Base-by-base conservation (phyloP, 805 yeast species). In the Pichia nanzhaoensis region DNA sequence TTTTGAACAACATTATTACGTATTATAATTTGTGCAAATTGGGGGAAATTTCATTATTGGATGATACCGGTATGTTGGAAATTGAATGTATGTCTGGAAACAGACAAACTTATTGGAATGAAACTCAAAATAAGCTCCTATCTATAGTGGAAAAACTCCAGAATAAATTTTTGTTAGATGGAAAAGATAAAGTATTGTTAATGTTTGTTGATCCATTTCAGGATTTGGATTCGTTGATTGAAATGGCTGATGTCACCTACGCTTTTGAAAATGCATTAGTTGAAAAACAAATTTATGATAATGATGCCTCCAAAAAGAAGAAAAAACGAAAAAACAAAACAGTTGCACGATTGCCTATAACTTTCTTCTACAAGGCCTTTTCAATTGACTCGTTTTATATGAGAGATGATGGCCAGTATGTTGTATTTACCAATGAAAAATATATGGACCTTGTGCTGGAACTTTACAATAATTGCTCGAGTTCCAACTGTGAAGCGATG, bases 91-190 rank as follows among this genome's bases (percentile, higher is more conserved):
- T 20, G 3, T 22, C 33, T 21, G 34, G 37, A 3, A 36, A n/a
- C 31, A 39, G 31, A 19, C 39, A 39, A n/a, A 35, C 47, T 27
- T 58, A 56, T 19, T 60, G 58, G 47, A 43, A 52, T 8, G 50
- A 42, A 36, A 40, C 31, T 5, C 44, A 30, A 55, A 53, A 39
- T 48, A 57, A 5, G 77, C 90, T 0, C 63, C 66, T 19, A 80
- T 78, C 42, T 70, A 95, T 50, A 84, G 95, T 91, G 62, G 65
- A 36, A 82, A 81, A 37, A 69, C 75, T 10, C 63, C 73, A 37
- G 64, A 70, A 16, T 66, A 75, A 63, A 73, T 77, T 50, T 73
- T 71, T 40, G 14, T n/a, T 38, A n/a, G 49, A 49, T 12, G 37
- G 40, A 16, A 44, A 45, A 6, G 37, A 27, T 38, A 41, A 44